phyloP scores from a whole-genome alignment of 257 asterid genomes.

The Ilex asprella region DNA sequence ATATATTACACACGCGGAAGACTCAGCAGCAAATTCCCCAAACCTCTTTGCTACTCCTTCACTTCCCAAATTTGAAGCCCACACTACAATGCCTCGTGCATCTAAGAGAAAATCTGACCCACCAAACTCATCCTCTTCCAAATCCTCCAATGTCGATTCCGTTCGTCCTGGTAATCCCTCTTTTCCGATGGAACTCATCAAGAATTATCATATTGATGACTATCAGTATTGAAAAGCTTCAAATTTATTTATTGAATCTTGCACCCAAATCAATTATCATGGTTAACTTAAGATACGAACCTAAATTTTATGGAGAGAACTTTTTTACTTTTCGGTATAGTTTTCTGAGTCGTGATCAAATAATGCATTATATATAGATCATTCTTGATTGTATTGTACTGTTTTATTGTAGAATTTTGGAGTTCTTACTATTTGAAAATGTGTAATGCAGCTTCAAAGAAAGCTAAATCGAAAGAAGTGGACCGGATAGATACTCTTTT shows the following conservation, averaged over 20 bases:
- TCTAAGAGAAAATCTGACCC: conserved; percentile 68
- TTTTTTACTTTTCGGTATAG: no score
- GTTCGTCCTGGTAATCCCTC: conserved; percentile 42
- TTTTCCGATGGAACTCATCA: neutral
- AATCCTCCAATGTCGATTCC: conserved; percentile 39
- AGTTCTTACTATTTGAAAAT: conserved; percentile 7
- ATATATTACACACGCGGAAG: no score
- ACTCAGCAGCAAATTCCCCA: no score
- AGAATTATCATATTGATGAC: neutral
- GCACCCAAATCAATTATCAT: no score
- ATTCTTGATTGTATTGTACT: no score
- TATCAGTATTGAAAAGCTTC: neutral
- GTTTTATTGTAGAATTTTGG: neutral
- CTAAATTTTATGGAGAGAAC: no score
- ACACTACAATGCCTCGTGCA: conserved; percentile 44
- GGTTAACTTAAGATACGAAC: no score
- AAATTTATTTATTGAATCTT: neutral
- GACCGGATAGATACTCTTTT: conserved; percentile 57
- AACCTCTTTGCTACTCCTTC: no score
- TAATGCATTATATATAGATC: no score
- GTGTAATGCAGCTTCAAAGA: conserved; percentile 53
- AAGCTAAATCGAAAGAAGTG: conserved; percentile 49
- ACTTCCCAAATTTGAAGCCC: no score
- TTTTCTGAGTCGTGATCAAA: no score
- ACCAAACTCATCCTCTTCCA: conserved; percentile 34